phyloP scores from a whole-genome alignment of 345 rosid genomes.

The Crucihimalaya himalaica region DNA sequence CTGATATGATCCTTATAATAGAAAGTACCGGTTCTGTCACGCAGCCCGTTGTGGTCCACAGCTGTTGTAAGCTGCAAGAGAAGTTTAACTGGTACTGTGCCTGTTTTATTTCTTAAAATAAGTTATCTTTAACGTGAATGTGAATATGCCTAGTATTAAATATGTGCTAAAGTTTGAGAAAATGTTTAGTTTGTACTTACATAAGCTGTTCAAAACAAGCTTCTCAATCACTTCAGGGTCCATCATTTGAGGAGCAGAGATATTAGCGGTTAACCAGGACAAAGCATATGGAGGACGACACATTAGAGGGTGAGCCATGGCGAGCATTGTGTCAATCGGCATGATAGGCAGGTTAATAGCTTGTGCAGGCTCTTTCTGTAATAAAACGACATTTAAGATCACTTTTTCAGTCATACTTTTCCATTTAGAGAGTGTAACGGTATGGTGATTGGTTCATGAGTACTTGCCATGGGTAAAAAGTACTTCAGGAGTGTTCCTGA shows the following conservation, averaged over 20 bases:
- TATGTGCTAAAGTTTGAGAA: conserved; percentile 9
- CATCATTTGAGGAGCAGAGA: conserved; percentile 76
- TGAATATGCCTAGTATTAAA: background rate
- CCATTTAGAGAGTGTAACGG: background rate
- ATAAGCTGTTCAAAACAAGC: conserved; percentile 66
- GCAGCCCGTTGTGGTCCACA: conserved; percentile 60
- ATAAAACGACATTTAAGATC: conserved; percentile 18
- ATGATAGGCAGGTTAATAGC: conserved; percentile 61
- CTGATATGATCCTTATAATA: conserved; percentile 67
- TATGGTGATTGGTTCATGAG: background rate
- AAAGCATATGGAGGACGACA: conserved; percentile 64
- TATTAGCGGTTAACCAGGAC: conserved; percentile 61
- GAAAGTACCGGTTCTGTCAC: conserved; percentile 61
- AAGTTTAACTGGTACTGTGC: conserved; percentile 74
- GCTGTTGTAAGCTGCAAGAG: conserved; percentile 69
- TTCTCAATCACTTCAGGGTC: conserved; percentile 61
- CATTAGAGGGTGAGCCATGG: conserved; percentile 63
- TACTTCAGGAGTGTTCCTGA: conserved; percentile 68
- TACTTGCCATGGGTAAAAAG: conserved; percentile 79
- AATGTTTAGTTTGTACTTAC: conserved; percentile 43
- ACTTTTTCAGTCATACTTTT: background rate
- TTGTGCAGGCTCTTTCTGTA: conserved; percentile 67
- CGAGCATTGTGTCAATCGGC: conserved; percentile 64
- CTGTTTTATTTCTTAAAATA: conserved; percentile 36
- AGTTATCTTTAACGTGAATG: background rate